These are phyloP conservation scores for Sugiyamaella sp. DNA, from an alignment of 1,139 yeast species.

Conservation along the genomic window DNA sequence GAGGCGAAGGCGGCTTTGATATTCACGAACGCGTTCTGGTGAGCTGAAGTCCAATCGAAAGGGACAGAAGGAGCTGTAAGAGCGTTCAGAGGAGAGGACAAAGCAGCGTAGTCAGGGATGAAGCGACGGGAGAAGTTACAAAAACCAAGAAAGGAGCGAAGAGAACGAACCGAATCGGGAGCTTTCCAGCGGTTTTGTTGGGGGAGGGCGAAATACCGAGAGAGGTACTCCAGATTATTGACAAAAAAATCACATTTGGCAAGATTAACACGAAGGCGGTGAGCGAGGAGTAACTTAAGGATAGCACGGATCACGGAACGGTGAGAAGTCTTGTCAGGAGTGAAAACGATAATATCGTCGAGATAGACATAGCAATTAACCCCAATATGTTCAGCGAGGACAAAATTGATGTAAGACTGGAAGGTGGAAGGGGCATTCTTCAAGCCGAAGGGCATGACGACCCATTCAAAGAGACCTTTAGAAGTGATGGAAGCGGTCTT, in stretches of 20 bases:
- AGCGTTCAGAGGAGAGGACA: neutral
- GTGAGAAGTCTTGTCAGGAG: neutral
- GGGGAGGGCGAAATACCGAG: neutral
- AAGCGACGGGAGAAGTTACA: constrained; percentile 1
- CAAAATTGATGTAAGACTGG: constrained; percentile 4
- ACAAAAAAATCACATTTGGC: neutral
- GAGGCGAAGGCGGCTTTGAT: neutral
- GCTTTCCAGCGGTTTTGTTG: neutral
- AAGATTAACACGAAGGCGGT: neutral
- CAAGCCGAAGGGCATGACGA: constrained; percentile 24
- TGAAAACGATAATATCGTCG: constrained; percentile 5
- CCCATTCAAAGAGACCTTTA: constrained; percentile 7
- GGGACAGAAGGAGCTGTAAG: neutral
- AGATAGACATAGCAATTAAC: constrained; percentile 3
- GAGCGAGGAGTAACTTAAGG: neutral
- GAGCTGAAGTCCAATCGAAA: neutral
- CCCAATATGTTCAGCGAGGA: neutral
- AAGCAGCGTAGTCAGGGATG: neutral
- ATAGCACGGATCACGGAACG: neutral
- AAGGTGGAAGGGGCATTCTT: constrained; percentile 22
- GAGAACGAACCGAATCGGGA: neutral
- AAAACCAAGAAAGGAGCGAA: neutral
- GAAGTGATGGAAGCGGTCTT: constrained; percentile 17
- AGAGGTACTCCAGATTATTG: neutral
- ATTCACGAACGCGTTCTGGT: neutral